Evolutionary conservation across 2,329 filamentous ascomycete genomes (phyloP).

Genomic region (Colletotrichum eleusines): DNA sequence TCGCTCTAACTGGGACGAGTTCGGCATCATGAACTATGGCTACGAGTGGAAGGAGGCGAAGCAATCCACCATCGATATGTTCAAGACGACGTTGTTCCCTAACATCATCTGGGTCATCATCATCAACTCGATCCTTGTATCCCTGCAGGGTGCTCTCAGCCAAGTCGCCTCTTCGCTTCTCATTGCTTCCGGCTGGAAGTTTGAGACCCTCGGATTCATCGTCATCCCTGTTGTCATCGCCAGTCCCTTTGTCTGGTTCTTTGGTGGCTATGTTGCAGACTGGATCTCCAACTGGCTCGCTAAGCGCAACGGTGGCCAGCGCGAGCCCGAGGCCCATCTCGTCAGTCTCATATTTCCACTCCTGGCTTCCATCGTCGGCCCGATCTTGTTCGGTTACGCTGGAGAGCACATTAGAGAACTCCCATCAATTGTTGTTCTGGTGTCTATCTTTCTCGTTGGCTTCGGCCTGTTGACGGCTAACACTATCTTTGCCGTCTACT

Average conservation of each 20-base stretch:
- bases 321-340: conserved; percentile 52
- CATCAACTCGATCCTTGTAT: conserved; percentile 50
- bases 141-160: conserved; percentile 47
- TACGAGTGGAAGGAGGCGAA: conserved; percentile 46
- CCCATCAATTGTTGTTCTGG: conserved; percentile 47
- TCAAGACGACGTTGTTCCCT: conserved; percentile 52
- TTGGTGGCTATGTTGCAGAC: conserved; percentile 50
- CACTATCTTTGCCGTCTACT: conserved; percentile 49
- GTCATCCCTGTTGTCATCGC: conserved; percentile 42
- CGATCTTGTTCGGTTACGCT: conserved; percentile 50
- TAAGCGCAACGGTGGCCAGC: conserved; percentile 45
- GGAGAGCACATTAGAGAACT: conserved; percentile 44
- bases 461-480: conserved; percentile 48
- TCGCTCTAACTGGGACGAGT: conserved; percentile 49
- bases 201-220: conserved; percentile 48
- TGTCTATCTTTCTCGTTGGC: conserved; percentile 47
- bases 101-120: conserved; percentile 51
- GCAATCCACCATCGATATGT: conserved; percentile 47
- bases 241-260: conserved; percentile 42
- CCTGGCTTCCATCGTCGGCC: conserved; percentile 46
- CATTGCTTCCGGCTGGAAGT: conserved; percentile 47
- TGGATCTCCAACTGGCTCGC: conserved; percentile 47
- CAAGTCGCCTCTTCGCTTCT: conserved; percentile 45
- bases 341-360: conserved; percentile 50
- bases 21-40: conserved; percentile 50